Evolutionary conservation across 2,329 filamentous ascomycete genomes (phyloP).

Genomic region (Diaporthe ampelina): DNA sequence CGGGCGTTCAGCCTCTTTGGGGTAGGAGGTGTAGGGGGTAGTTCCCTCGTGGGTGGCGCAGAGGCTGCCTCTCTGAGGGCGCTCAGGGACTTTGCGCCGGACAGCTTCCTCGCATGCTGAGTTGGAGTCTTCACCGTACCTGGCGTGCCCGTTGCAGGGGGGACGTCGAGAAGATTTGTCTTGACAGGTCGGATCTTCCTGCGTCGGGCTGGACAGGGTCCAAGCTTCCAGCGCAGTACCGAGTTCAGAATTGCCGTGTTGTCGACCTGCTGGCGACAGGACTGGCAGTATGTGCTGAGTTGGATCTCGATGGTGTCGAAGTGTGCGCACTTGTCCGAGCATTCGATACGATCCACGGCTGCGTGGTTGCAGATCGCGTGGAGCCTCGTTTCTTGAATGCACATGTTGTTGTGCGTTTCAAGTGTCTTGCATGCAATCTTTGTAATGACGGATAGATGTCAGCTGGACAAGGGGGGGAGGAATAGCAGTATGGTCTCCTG

Average conservation of each 20-base stretch:
- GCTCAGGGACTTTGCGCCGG: constrained; percentile 12
- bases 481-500: neutral
- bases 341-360: constrained; percentile 31
- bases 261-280: constrained; percentile 37
- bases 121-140: neutral
- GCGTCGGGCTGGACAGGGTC: neutral
- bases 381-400: constrained; percentile 38
- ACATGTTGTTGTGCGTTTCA: constrained; percentile 31
- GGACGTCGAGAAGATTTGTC: neutral
- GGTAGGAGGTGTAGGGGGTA: constrained; percentile 19
- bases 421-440: neutral
- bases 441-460: neutral
- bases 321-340: constrained; percentile 34
- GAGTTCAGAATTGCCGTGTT: constrained; percentile 33
- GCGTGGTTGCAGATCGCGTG: constrained; percentile 39
- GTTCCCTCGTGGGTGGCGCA: constrained; percentile 20
- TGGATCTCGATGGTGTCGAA: constrained; percentile 38
- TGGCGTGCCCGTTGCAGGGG: neutral
- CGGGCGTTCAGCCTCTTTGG: neutral
- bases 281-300: constrained; percentile 40
- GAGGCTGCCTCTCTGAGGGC: constrained; percentile 28
- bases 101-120: constrained; percentile 10
- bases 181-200: constrained; percentile 22
- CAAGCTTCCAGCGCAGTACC: constrained; percentile 24
- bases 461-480: neutral